Conservation (phyloP, 306 rosid species). For the Cucumis sativus region DNA sequence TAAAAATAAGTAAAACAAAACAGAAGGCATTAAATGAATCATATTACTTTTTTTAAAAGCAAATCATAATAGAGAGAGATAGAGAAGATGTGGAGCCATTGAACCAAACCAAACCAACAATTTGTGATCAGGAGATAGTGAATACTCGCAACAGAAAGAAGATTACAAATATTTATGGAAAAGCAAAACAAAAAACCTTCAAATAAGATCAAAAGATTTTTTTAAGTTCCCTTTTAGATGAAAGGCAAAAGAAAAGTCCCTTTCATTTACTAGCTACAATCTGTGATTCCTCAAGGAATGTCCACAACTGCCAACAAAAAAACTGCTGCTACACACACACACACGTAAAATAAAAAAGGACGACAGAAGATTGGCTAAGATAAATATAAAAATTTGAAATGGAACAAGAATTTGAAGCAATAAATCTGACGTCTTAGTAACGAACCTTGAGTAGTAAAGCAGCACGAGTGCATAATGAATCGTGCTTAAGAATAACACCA, state of each 20-base stretch:
- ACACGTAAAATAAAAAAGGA: neutral
- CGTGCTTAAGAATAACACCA: constrained; percentile 38
- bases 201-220: neutral
- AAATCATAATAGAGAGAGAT: neutral
- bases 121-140: neutral
- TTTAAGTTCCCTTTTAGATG: neutral
- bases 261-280: neutral
- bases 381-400: neutral
- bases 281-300: neutral
- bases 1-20: neutral
- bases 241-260: neutral
- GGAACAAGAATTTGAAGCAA: constrained; percentile 8
- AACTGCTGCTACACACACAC: no score
- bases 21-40: neutral
- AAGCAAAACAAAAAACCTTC: neutral
- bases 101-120: neutral
- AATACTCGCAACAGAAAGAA: neutral
- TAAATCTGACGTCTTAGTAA: constrained; percentile 5
- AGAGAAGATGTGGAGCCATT: neutral
- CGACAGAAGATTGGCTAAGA: neutral
- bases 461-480: constrained; percentile 67
- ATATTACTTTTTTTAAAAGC: neutral
- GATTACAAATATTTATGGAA: neutral
- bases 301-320: neutral
- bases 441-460: constrained; percentile 72